Evolutionary conservation across 192 early-diverging fungal species (phyloP), one percentile per base, ranked within the genome.

Genomic region (Obelidium mucronatum): DNA sequence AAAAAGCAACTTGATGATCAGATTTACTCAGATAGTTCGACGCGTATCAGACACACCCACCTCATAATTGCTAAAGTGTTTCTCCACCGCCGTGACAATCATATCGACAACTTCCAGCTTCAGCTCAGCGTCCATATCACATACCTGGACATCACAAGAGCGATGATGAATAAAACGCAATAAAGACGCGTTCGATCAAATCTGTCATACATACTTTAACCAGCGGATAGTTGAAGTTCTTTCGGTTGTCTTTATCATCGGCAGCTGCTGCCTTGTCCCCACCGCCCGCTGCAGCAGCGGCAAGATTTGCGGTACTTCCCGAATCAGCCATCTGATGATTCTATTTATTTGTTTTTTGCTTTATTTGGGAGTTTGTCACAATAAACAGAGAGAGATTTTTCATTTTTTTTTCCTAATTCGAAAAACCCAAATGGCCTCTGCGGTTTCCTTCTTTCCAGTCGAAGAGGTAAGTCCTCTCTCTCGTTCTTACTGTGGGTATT

Each of bases 61-160:
- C 79, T 90, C 88, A 65, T 84, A 90, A 62, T 90, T 90, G 26
- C 82, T 81, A 64, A 82, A 83, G 77, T 89, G 86, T 76, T 86
- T 85, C 67, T 89, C 88, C 2, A 89, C 83, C 4, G 84, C 86
- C 40, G 88, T 89, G 2, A 89, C 88, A 35, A 89, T 83, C 85
- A 86, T 85, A 59, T 89, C 88, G 24, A 89, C 84, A 13, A 85
- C 84, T 62, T 89, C 88, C 2, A 77, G 61, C 33, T 83, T 73
- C 31, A 87, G 75, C 62, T 89, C 88, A 22, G 87, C 87, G 5
- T 70, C 73, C 87, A 90, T 90, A 67, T 88, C 87, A 71, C 83
- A 85, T 40, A 82, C 44, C 85, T 85, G n/a, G n/a, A n/a, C n/a
- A 68, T 28, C 64, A 36, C 73, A 24, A 26, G 55, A 0, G 55